A percentile compares a stretch with the other conserved stretches of the same genome.
phyloP scores from a whole-genome alignment of 306 rosid genomes.

The Quercus variabilis region DNA sequence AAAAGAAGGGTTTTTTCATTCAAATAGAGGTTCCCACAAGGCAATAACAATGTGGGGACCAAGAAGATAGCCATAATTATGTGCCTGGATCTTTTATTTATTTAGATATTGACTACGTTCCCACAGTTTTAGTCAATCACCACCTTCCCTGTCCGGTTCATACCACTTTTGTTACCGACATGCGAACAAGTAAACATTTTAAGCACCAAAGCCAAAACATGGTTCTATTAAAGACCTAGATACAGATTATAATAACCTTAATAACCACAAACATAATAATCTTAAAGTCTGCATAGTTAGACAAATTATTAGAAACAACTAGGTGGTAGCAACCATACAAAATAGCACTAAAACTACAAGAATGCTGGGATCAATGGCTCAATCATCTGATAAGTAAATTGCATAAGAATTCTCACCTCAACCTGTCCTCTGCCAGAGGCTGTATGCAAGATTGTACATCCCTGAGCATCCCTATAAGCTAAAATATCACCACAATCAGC shows the following conservation, averaged over 20 bases:
- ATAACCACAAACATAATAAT: neutral
- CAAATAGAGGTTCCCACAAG: neutral
- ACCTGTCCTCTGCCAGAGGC: constrained; percentile 85
- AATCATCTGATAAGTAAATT: neutral
- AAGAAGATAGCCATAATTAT: neutral
- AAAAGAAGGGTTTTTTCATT: neutral
- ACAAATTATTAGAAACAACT: neutral
- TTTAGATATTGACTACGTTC: too few species aligned
- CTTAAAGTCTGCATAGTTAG: neutral
- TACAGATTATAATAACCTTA: neutral
- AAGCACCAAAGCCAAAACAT: neutral
- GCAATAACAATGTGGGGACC: neutral
- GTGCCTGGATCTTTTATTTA: neutral
- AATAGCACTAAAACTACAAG: neutral
- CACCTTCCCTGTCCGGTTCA: too few species aligned
- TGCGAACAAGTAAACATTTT: neutral
- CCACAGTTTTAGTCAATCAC: too few species aligned
- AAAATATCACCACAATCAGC: constrained; percentile 38
- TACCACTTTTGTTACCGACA: too few species aligned
- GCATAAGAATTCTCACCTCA: constrained; percentile 47
- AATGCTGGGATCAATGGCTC: neutral
- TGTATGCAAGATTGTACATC: constrained; percentile 64
- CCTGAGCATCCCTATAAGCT: constrained; percentile 56
- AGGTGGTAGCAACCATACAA: neutral
- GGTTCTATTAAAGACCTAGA: neutral